Evolutionary conservation across 495 filamentous ascomycete genomes (phyloP).

Genomic region (Tuber magnatum): DNA sequence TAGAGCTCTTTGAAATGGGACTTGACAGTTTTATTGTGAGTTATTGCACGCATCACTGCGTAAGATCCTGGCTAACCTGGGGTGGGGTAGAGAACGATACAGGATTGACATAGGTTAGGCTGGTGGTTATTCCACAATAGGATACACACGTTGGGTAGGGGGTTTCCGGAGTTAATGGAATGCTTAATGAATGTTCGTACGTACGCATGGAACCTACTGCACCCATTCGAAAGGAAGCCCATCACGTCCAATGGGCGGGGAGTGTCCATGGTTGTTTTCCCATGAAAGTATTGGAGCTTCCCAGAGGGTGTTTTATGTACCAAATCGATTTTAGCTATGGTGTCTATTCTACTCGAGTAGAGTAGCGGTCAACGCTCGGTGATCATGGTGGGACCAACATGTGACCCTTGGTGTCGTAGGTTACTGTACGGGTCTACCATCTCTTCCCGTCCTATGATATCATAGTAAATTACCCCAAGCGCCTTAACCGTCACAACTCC

Average conservation of each 20-base stretch:
- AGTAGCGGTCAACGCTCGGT: neutral
- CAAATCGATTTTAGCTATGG: neutral
- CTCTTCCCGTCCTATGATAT: neutral
- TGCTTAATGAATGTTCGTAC: neutral
- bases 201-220: neutral
- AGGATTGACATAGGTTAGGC: constrained; percentile 19
- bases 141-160: neutral
- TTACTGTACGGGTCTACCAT: neutral
- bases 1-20: constrained; percentile 88
- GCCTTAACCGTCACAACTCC: neutral
- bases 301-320: neutral
- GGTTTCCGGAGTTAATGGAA: neutral
- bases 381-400: neutral
- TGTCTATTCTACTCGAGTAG: too few relatives aligned
- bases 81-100: constrained; percentile 22
- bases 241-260: neutral
- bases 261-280: neutral
- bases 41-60: neutral
- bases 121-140: constrained; percentile 10
- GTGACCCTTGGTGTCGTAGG: neutral
- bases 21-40: constrained; percentile 52
- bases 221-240: neutral
- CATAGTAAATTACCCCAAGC: neutral
- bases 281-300: neutral
- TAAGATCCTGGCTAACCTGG: constrained; percentile 8